phyloP scores from a whole-genome alignment of 768 basidiomycete species.

The Podaxis sp. region DNA sequence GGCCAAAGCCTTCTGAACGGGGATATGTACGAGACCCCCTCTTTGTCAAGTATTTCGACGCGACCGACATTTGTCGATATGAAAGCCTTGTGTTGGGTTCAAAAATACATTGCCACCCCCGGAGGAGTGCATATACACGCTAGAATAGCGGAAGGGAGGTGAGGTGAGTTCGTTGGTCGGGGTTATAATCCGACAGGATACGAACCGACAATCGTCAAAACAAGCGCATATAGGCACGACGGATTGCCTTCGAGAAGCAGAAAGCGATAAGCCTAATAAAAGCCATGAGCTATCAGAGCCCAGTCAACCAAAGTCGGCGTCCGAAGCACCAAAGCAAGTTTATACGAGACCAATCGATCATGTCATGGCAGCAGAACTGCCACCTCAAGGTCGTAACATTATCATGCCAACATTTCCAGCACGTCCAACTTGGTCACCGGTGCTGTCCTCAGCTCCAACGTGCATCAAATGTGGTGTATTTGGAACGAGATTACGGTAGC shows the following conservation, averaged over 20 bases:
- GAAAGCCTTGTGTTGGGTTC: not conserved
- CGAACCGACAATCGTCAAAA: not conserved
- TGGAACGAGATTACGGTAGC: not conserved
- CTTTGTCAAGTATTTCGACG: not conserved
- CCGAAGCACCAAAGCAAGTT: not conserved
- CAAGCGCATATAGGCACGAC: not conserved
- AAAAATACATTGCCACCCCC: not conserved
- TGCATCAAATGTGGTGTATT: not conserved
- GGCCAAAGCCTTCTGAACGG: not conserved
- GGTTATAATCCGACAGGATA: not conserved
- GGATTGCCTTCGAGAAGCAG: not conserved
- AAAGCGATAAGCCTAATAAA: not conserved
- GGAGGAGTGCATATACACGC: not conserved
- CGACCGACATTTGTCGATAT: not conserved
- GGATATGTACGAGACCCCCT: not conserved
- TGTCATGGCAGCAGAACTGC: not conserved
- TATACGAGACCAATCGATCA: not conserved
- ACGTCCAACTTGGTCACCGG: not conserved
- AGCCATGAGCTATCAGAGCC: not conserved
- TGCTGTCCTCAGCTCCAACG: not conserved
- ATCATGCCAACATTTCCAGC: not conserved
- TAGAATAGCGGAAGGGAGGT: not conserved
- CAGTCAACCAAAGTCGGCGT: not conserved
- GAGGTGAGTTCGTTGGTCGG: not conserved
- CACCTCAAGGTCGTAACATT: not conserved